Base-by-base conservation (phyloP, 768 basidiomycete species). In the Asterophora parasitica region DNA sequence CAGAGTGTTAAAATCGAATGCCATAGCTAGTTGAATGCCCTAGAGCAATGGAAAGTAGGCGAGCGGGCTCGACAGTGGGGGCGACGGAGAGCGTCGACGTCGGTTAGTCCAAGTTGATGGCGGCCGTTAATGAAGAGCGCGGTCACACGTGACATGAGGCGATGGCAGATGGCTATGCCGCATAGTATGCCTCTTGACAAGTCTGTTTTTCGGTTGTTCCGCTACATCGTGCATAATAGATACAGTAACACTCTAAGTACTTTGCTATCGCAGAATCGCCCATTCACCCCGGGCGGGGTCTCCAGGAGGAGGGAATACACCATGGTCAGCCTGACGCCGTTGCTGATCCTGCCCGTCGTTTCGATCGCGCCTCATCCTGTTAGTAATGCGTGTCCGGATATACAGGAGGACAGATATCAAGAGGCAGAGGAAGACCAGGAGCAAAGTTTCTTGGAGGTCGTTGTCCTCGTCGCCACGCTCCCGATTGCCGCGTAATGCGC, bases 361-460 rank as follows among this genome's bases (percentile, higher is more conserved):
- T 59, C 83, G 78, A 35, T 85, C 83, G 50, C 83, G 69, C 50
- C 86, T 76, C 65, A 83, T 78, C 46, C 84, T 69, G 57, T 86
- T 84, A 28, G 85, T 79, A 57, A 88, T 85, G 48, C 88, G 78
- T 11, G 86, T 87, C 51, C 91, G 80, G 48, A 90, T 69, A 62
- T 89, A 92, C 41, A 92, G 73, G 55, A 93, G 70, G 35, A 82
- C 68, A 31, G 87, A 87, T 42, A 92, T 83, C 16, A 79, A 68
- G 19, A 86, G 66, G 59, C 88, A 89, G 20, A 95, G 70, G 34
- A 79, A 64, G 3, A 93, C 76, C 35, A 94, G 74, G 32, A 92
- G 62, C 69, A 90, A 76, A 19, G 88, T 94, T 71, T 94, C 92
- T 27, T 68, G 69, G 48, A 90, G 82, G 55, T 91, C 88, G 50